Evolutionary conservation across 2,329 filamentous ascomycete species (phyloP).

Genomic region (Colletotrichum sp.): DNA sequence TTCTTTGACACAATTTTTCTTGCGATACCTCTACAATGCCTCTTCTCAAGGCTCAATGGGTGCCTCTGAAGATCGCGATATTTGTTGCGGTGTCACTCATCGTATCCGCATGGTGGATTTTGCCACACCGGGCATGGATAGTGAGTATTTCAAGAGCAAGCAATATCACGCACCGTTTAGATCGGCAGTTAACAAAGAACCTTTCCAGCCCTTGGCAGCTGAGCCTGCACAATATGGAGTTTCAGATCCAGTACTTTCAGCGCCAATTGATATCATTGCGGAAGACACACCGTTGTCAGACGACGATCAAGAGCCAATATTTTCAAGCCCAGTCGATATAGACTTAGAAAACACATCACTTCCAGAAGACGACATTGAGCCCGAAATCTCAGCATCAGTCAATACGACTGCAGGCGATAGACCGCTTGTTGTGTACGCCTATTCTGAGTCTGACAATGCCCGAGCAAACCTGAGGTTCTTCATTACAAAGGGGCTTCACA

Average conservation of each 20-base stretch:
- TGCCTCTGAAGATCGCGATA: neutral
- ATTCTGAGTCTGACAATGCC: conserved; percentile 24
- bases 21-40: neutral
- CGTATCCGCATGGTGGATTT: neutral
- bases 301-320: neutral
- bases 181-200: neutral
- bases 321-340: neutral
- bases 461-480: conserved; percentile 39
- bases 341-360: neutral
- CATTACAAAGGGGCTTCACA: conserved; percentile 37
- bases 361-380: neutral
- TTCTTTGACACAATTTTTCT: neutral
- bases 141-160: neutral
- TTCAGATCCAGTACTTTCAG: neutral
- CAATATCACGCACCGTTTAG: neutral
- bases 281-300: neutral
- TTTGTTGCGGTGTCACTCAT: neutral
- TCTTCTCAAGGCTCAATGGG: neutral
- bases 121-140: neutral
- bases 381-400: neutral
- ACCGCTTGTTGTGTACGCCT: neutral
- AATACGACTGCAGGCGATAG: neutral
- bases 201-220: neutral
- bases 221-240: neutral
- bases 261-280: neutral